Evolutionary conservation across 345 rosid species (phyloP).

Genomic region (Lepidium aucheri): DNA sequence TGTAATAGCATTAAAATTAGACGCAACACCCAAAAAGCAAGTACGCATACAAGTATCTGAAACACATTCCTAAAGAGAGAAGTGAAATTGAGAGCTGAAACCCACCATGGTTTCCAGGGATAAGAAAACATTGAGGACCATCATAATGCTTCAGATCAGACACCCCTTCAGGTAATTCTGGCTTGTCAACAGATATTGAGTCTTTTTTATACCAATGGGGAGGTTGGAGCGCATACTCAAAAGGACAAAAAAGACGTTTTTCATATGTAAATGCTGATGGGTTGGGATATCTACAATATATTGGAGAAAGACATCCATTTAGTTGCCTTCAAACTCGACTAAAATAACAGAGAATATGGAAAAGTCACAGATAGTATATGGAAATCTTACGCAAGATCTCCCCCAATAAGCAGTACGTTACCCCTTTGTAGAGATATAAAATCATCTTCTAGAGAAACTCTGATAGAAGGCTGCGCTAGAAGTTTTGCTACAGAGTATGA

Average conservation of each 20-base stretch:
- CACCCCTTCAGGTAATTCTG: conserved; percentile 63
- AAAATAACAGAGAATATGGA: neutral
- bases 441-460: conserved; percentile 36
- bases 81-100: conserved; percentile 14
- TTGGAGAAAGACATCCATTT: neutral
- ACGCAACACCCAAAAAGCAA: neutral
- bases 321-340: neutral
- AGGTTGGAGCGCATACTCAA: conserved; percentile 88
- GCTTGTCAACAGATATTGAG: conserved; percentile 66
- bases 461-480: conserved; percentile 73
- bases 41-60: neutral
- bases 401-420: conserved; percentile 71
- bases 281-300: conserved; percentile 68
- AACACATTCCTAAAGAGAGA: neutral
- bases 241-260: conserved; percentile 74
- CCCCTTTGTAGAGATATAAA: conserved; percentile 48
- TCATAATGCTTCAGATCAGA: conserved; percentile 64
- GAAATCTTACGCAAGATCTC: conserved; percentile 92
- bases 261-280: conserved; percentile 82
- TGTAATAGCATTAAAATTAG: neutral
- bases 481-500: conserved; percentile 73
- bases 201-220: conserved; percentile 63
- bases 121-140: conserved; percentile 82
- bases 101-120: conserved; percentile 95
- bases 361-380: conserved; percentile 2